A percentile compares a stretch with the other conserved stretches of the same genome.
phyloP scores from a whole-genome alignment of 2,329 filamentous ascomycete species.

The Monosporascus ibericus region DNA sequence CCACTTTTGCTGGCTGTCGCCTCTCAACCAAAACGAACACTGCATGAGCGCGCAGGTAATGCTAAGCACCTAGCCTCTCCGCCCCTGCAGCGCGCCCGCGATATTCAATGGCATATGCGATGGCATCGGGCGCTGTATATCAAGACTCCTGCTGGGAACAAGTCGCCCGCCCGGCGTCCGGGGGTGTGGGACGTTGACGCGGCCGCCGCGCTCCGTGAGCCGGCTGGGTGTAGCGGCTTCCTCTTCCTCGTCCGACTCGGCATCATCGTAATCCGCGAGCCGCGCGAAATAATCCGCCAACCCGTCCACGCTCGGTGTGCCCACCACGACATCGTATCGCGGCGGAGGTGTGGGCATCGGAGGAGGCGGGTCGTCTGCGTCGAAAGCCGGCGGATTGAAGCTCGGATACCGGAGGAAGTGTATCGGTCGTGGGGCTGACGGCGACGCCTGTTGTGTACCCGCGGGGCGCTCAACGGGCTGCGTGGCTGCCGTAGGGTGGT shows the following conservation, averaged over 20 bases:
- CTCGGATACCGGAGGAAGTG: slow-evolving; percentile 79
- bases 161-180: slow-evolving; percentile 46
- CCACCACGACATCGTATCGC: slow-evolving; percentile 74
- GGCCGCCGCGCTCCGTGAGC: slow-evolving; percentile 44
- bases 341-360: slow-evolving; percentile 70
- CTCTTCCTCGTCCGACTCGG: slow-evolving; percentile 26
- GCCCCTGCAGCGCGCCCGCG: slow-evolving; percentile 18
- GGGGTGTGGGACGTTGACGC: slow-evolving; percentile 53
- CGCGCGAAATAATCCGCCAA: slow-evolving; percentile 84
- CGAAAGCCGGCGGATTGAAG: slow-evolving; percentile 82
- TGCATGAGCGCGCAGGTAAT: no score
- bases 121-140: slow-evolving; percentile 39
- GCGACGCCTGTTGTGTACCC: slow-evolving; percentile 31
- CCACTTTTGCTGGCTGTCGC: not conserved
- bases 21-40: not conserved
- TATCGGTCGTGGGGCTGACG: slow-evolving; percentile 70
- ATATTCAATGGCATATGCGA: slow-evolving; percentile 22
- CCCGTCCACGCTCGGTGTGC: slow-evolving; percentile 58
- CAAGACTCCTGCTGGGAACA: slow-evolving; percentile 51
- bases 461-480: slow-evolving; percentile 20
- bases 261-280: slow-evolving; percentile 62
- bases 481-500: slow-evolving; percentile 15
- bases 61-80: slow-evolving; percentile 16
- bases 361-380: slow-evolving; percentile 71
- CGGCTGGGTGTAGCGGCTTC: slow-evolving; percentile 26